phyloP scores from a whole-genome alignment of 179 eudicot species.

The Corrigiola litoralis region DNA sequence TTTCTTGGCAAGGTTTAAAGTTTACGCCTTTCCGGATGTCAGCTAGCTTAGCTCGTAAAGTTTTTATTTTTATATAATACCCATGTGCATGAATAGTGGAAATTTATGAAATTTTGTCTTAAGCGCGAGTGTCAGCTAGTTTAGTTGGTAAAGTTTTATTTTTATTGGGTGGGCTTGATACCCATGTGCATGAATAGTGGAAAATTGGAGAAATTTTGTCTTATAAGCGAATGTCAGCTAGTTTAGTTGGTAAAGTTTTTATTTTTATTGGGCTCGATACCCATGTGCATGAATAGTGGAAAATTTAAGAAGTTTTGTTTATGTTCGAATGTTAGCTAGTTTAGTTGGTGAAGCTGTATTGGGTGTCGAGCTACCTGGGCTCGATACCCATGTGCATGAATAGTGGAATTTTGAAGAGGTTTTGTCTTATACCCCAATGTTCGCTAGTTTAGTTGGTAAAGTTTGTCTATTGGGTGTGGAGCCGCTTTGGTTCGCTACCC shows the following conservation, averaged over 20 bases:
- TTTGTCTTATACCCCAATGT: background rate
- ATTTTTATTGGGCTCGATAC: background rate
- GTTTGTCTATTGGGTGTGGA: background rate
- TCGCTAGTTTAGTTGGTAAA: background rate
- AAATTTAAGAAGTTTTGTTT: background rate
- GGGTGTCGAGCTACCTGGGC: too few species aligned
- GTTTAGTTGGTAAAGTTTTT: background rate
- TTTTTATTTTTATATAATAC: background rate
- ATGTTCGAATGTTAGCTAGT: background rate
- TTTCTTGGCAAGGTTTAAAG: slow-evolving; percentile 63
- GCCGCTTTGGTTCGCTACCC: too few species aligned
- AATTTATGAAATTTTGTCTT: background rate
- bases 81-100: background rate
- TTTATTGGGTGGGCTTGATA: background rate
- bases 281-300: background rate
- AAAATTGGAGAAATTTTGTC: background rate
- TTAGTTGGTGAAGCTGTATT: background rate
- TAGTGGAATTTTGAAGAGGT: background rate
- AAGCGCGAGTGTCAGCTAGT: background rate
- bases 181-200: background rate
- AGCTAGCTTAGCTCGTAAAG: slow-evolving; percentile 2
- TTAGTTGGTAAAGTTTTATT: background rate
- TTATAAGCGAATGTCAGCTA: background rate
- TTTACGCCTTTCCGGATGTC: background rate
- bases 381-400: background rate